phyloP scores from a whole-genome alignment of 768 basidiomycete genomes.

The Russula ochroleuca region DNA sequence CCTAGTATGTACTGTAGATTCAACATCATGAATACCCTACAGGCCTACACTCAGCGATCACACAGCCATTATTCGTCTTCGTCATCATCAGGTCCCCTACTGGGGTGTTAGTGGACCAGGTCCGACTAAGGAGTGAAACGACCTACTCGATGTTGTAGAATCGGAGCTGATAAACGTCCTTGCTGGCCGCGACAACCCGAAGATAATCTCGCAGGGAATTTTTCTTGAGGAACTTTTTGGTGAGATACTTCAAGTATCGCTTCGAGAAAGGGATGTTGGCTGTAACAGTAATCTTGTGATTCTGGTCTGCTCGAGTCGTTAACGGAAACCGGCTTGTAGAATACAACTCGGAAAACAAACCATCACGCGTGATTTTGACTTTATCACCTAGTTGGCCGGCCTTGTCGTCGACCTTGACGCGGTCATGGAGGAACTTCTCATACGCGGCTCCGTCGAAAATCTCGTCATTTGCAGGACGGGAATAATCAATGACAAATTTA shows the following conservation, averaged over 20 bases:
- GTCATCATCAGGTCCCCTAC: constrained; percentile 48
- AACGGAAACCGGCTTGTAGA: neutral
- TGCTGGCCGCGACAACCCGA: constrained; percentile 90
- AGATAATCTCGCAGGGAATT: constrained; percentile 95
- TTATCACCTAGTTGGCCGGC: constrained; percentile 87
- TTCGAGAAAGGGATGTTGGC: constrained; percentile 91
- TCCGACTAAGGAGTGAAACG: neutral
- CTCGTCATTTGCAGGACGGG: constrained; percentile 65
- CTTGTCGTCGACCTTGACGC: constrained; percentile 91
- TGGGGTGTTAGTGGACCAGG: neutral
- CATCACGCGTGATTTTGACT: constrained; percentile 83
- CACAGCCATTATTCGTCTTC: constrained; percentile 41
- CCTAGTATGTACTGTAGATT: neutral
- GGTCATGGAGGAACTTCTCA: constrained; percentile 90
- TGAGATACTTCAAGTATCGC: constrained; percentile 96
- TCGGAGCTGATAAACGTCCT: constrained; percentile 90
- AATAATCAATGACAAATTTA: constrained; percentile 85
- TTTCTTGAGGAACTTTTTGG: constrained; percentile 99
- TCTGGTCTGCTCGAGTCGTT: constrained; percentile 50
- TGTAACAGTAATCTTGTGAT: constrained; percentile 71
- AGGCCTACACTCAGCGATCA: constrained; percentile 1
- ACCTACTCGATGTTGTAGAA: constrained; percentile 92
- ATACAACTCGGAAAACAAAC: constrained; percentile 42
- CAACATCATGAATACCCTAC: neutral
- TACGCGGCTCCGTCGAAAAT: constrained; percentile 61